Percentiles rank a stretch among this genome's conserved stretches.
Conservation (phyloP, 192 early-diverging fungal genomes). For the Spizellomyces punctatus region DNA sequence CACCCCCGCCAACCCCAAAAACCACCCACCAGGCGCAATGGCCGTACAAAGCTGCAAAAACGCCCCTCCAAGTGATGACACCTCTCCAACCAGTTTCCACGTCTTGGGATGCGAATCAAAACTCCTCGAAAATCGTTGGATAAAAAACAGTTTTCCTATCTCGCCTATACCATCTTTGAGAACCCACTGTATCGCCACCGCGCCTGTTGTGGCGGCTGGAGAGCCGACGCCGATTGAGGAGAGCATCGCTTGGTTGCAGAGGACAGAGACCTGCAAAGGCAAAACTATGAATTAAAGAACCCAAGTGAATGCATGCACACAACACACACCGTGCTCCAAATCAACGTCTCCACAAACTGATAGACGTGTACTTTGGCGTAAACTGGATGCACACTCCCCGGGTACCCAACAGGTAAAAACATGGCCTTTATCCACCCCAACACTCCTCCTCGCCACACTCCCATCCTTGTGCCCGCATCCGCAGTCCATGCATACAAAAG, state of each 20-base stretch:
- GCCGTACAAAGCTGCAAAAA: conserved; percentile 61
- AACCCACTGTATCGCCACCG: conserved; percentile 72
- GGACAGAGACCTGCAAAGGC: conserved; percentile 54
- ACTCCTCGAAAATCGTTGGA: conserved; percentile 63
- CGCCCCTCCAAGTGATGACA: conserved; percentile 57
- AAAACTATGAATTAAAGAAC: conserved; percentile 7
- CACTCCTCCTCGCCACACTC: conserved; percentile 3
- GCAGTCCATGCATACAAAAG: background rate
- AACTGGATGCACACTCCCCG: conserved; percentile 56
- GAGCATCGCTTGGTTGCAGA: conserved; percentile 70
- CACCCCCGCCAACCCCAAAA: conserved; percentile 59
- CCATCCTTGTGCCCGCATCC: background rate
- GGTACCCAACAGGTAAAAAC: conserved; percentile 65
- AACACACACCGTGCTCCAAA: conserved; percentile 57
- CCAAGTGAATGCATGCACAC: background rate
- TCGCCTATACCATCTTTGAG: conserved; percentile 71
- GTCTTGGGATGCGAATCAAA: conserved; percentile 77
- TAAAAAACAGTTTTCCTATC: conserved; percentile 72
- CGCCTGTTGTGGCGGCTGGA: conserved; percentile 55
- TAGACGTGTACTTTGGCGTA: conserved; percentile 62
- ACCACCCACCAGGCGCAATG: conserved; percentile 48
- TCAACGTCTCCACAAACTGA: conserved; percentile 64
- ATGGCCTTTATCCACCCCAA: conserved; percentile 50
- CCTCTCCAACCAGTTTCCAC: conserved; percentile 71
- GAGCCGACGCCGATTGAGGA: conserved; percentile 58